Base-by-base conservation (phyloP, 257 asterid species). In the Scutellaria galericulata region DNA sequence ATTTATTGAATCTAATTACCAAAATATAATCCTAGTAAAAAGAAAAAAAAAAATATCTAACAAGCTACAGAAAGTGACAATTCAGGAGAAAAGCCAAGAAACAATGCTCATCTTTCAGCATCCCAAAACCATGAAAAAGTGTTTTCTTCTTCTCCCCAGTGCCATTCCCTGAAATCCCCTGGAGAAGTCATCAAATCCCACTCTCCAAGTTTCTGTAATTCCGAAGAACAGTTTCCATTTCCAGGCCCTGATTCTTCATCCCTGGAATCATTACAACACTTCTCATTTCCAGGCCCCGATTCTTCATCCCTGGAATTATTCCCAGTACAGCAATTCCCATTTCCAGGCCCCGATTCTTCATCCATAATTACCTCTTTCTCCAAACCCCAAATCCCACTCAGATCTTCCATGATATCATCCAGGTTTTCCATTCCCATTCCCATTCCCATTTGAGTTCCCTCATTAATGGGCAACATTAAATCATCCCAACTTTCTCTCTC, bases 51-150 rank as follows among this genome's bases (percentile, higher is more conserved):
- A 24, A n/a, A n/a, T n/a, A 24, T 24, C 1, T 24, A 24, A 24
- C 27, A 2, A 24, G 27, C 27, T 24, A 24, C 27, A 24, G 27
- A 24, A 24, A 24, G 27, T 24, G 27, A 24, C 3, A 31, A 31
- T 31, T 31, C 5, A 31, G 37, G 27, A 31, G 37, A 31, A 31
- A 31, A 31, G 37, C 4, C 5, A 31, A 31, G 37, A 31, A 31
- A 31, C 5, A 31, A 31, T 31, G 37, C 5, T 31, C 37, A 31
- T 31, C 37, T 31, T 11, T 14, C 66, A 4, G 37, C 42, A 20
- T 79, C 84, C 88, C 89, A 84, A 6, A 80, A 75, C 79, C 88
- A 76, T 0, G 88, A 75, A 52, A 84, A 60, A 56, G 67, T 27
- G 18, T 72, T 70, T 0, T 66, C 82, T 31, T 79, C 56, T 7